Evolutionary conservation across 2,329 filamentous ascomycete genomes (phyloP).

Genomic region (Nemania sp.): DNA sequence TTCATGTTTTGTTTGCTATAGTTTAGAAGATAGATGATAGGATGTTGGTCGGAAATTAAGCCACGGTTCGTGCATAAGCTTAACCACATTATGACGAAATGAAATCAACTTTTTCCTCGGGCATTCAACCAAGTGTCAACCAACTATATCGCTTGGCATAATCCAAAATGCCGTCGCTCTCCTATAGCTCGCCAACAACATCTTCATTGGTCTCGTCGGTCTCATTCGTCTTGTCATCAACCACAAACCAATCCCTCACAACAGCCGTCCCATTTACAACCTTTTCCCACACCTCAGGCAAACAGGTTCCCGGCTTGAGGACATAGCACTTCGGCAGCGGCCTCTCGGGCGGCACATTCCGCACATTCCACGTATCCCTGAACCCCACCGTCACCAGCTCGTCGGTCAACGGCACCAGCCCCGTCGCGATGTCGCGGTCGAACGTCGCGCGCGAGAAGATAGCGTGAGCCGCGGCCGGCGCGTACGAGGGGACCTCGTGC

Average conservation of each 20-base stretch:
- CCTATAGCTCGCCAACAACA: constrained; percentile 11
- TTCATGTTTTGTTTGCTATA: too few species aligned
- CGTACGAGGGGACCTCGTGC: constrained; percentile 29
- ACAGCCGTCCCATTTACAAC: constrained; percentile 36
- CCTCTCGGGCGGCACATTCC: constrained; percentile 50
- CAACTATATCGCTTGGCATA: background rate
- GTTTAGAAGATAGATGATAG: too few species aligned
- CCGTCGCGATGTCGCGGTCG: constrained; percentile 60
- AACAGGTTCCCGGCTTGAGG: constrained; percentile 36
- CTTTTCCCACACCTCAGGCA: constrained; percentile 39
- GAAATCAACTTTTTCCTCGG: too few species aligned
- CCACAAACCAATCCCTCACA: constrained; percentile 42
- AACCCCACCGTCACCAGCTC: constrained; percentile 44
- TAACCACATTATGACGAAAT: too few species aligned
- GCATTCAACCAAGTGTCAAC: too few species aligned
- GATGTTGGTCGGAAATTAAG: too few species aligned
- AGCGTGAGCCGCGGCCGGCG: constrained; percentile 17
- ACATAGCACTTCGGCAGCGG: constrained; percentile 40
- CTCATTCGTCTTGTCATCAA: constrained; percentile 39
- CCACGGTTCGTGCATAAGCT: too few species aligned
- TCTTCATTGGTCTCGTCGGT: too few species aligned
- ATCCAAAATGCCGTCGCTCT: background rate
- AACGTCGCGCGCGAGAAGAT: constrained; percentile 57
- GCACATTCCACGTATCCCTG: constrained; percentile 56
- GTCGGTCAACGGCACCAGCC: constrained; percentile 63